Evolutionary conservation across 306 rosid species (phyloP).

Genomic region (Citrullus colocynthis): DNA sequence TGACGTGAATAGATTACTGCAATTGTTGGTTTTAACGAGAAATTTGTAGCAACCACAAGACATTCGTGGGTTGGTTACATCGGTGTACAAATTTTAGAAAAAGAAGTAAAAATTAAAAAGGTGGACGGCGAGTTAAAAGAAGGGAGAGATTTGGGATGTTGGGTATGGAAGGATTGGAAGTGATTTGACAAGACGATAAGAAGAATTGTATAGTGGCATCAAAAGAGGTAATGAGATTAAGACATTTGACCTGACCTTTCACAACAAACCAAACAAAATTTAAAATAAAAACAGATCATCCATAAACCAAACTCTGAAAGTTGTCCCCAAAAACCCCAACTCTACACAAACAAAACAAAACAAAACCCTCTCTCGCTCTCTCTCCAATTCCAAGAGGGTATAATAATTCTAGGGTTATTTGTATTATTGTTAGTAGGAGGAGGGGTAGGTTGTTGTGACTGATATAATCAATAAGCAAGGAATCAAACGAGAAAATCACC

Average conservation of each 20-base stretch:
- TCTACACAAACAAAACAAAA: not conserved
- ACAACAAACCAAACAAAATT: not conserved
- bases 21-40: no score
- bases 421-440: no score
- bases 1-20: no score
- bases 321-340: not conserved
- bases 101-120: no score
- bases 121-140: no score
- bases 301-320: not conserved
- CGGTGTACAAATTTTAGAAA: no score
- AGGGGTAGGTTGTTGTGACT: no score
- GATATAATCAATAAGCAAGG: no score
- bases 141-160: not conserved
- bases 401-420: not conserved
- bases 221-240: not conserved
- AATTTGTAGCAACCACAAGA: no score
- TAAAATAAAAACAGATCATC: no score
- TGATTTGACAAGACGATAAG: not conserved
- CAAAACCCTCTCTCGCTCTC: not conserved
- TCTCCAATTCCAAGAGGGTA: not conserved
- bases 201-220: not conserved
- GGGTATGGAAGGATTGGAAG: not conserved
- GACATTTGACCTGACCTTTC: not conserved
- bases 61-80: no score
- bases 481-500: no score